Evolutionary conservation across 495 filamentous ascomycete genomes (phyloP).

Genomic region (Cladorrhinum samala): DNA sequence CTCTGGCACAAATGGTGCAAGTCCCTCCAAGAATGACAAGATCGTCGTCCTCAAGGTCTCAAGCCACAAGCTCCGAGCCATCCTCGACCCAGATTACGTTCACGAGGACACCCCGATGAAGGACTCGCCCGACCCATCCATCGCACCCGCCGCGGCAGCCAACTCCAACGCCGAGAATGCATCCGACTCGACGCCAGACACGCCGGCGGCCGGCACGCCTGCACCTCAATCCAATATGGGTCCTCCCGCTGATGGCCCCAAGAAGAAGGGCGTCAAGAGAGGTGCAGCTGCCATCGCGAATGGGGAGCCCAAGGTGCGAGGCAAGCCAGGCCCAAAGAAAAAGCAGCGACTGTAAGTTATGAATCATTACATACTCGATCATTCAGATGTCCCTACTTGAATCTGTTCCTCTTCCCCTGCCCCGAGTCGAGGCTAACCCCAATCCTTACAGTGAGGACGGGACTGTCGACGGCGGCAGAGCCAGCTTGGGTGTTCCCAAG

Average conservation of each 20-base stretch:
- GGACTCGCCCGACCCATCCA: constrained; percentile 26
- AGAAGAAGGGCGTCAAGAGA: constrained; percentile 55
- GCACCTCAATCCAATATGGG: constrained; percentile 42
- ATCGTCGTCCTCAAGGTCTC: constrained; percentile 36
- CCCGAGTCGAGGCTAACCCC: background rate
- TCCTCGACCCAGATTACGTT: constrained; percentile 37
- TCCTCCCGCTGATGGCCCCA: constrained; percentile 49
- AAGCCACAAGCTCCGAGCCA: constrained; percentile 35
- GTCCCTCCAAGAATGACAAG: constrained; percentile 20
- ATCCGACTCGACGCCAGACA: constrained; percentile 42
- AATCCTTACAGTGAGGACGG: constrained; percentile 51
- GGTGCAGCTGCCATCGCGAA: constrained; percentile 39
- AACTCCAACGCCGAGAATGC: constrained; percentile 39
- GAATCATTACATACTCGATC: background rate
- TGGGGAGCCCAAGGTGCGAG: constrained; percentile 55
- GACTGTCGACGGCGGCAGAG: constrained; percentile 45
- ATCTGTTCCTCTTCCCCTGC: too few relatives aligned
- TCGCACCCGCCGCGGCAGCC: constrained; percentile 22
- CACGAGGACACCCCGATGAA: constrained; percentile 38
- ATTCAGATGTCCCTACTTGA: too few relatives aligned
- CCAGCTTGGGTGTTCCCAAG: constrained; percentile 52
- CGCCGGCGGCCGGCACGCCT: constrained; percentile 40
- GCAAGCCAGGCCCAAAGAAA: constrained; percentile 94
- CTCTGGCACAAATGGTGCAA: constrained; percentile 7
- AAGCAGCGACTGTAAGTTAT: constrained; percentile 79